Evolutionary conservation across 345 rosid genomes (phyloP), one percentile per base, ranked within the genome.

Genomic region (Aquilaria malaccensis): DNA sequence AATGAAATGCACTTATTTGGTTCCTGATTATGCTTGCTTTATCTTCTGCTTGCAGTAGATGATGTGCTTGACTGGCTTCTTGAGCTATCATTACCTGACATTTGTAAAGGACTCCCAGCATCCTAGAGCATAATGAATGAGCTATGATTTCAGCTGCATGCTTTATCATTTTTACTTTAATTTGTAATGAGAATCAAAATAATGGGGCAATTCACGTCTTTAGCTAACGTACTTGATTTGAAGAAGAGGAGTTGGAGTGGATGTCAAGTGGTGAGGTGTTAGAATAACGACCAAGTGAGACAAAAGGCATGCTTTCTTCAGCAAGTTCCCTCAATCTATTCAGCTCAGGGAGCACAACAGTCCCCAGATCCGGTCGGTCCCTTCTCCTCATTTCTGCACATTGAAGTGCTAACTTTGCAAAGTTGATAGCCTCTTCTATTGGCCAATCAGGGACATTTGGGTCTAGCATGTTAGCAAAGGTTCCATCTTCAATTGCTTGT

Each of bases 301-400:
- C n/a, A 22, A 54, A 55, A 41, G 83, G 71, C 80, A 72, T 81
- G 47, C 56, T 72, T 41, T 69, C 83, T 52, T 81, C 96, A 0
- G 85, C 97, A 45, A 87, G 82, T 29, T 11, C 72, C 66, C 86
- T 84, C 72, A 87, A 65, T 67, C 79, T 79, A 58, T 89, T 71
- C 45, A 90, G 96, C 75, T 78, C 91, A 29, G 95, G 97, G 63
- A 94, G 66, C 41, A 94, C 53, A 4, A 51, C 80, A 9, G 37
- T 67, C 48, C 83, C 82, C 1, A 94, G 88, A 71, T 94, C 90
- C 11, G 99, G 99, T 67, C 99, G 83, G 74, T 94, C 97, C 75
- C 78, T 94, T 37, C 80, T 71, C 71, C 99, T 79, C 72, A 86
- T 58, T 53, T 94, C 92, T 6, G 96, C 81, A 59, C 97, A 94